Evolutionary conservation across 1,139 yeast species (phyloP), one percentile per base, ranked within the genome.

Genomic region (Debaryomyces sp.): DNA sequence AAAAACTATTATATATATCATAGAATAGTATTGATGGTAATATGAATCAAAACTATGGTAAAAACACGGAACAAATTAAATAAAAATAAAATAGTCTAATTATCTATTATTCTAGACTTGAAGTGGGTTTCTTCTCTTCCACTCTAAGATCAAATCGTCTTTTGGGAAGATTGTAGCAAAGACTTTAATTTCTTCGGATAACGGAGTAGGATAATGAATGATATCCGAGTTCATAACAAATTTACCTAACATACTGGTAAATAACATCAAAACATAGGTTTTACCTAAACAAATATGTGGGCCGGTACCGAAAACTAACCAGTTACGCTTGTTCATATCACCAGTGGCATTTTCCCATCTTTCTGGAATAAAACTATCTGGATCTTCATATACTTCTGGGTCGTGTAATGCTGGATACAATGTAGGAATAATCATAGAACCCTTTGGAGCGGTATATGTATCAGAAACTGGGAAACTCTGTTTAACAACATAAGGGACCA

Each of bases 121-220:
- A 44, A 62, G 54, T 5, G 84, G 83, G 54, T 86, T 86, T 71
- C 92, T 82, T 58, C 64, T 72, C 49, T 79, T 77, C 78, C 92
- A 92, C 61, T 84, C 77, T 67, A 94, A 73, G 59, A 89, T 82
- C 66, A 96, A 84, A 67, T 92, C 97, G 71, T 94, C 99, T 68
- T 89, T 85, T 32, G 99, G 99, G 88, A 94, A 94, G 64, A 94
- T 91, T 26, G 99, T 94, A 33, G 99, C 99, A 68, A 94, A 94
- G 36, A 94, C 98, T 64, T 91, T 89, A 62, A 94, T 90, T 63
- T 90, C 85, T 73, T 94, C 99, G 55, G 95, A 85, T 60, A 84
- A 74, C 40, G 84, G 87, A 23, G 99, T 94, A 48, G 85, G 82
- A 59, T 85, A 82, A 67, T 94, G 99, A 52, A 80, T 71, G 73